Evolutionary conservation across 805 yeast species (phyloP), one percentile per base, ranked within the genome.

Genomic region (Teunomyces lycoperdinae): DNA sequence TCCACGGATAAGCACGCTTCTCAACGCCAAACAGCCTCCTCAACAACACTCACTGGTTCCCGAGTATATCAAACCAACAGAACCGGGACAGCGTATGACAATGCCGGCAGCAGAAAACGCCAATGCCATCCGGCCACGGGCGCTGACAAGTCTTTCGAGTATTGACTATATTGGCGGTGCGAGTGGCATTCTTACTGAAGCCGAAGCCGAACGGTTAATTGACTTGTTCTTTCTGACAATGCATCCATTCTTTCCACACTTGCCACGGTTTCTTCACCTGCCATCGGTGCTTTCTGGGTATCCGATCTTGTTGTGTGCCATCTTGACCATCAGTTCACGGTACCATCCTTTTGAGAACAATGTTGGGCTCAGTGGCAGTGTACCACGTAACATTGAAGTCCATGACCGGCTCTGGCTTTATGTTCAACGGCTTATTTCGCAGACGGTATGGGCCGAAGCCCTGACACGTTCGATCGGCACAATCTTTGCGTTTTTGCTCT

Each of bases 391-490:
- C 57, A 71, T 84, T 16, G 83, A 79, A 53, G 75, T 87, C 3
- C 97, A 90, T 62, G 89, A 86, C 55, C 75, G 84, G 46, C 66
- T 90, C 42, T 90, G 97, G 97, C 77, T 84, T 24, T 83, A 86
- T 59, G 89, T 91, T 49, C 96, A 89, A 67, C 64, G 84, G 51
- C 71, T 89, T 50, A 84, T 89, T 36, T 86, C 95, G 2, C 88
- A 85, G 64, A 84, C 96, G 0, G 90, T 89, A 4, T 90, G 96
- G 97, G 96, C 96, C 1, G 96, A 89, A 61, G 94, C 96, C 0
- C 84, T 88, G 49, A 87, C 94, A 5, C 71, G 96, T 52, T 85
- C 94, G 0, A 79, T 90, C 3, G 97, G 96, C 1, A 89, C 97
- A 0, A 84, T 90, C 5, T 76, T 87, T 50, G 91, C 97, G 0